Evolutionary conservation across 306 rosid species (phyloP).

Genomic region (Pyrus bretschneideri): DNA sequence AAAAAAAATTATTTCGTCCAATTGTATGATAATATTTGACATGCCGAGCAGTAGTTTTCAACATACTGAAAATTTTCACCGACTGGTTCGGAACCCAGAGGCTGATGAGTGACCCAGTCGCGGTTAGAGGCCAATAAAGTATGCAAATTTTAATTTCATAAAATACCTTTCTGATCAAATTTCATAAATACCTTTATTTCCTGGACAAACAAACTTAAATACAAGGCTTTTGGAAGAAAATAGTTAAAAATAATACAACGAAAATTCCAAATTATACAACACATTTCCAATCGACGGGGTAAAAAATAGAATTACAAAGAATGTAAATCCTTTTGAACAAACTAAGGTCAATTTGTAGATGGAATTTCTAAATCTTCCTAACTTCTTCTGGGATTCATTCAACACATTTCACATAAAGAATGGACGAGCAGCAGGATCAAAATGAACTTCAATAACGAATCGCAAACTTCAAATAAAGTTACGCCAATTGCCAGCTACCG

Average conservation of each 20-base stretch:
- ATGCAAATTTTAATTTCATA: too few species aligned
- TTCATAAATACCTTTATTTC: too few species aligned
- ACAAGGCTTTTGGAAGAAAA: too few species aligned
- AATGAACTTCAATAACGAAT: neutral
- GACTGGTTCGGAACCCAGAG: too few species aligned
- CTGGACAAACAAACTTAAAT: too few species aligned
- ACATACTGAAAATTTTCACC: too few species aligned
- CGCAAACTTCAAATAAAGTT: neutral
- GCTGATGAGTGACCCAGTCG: too few species aligned
- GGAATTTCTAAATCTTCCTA: neutral
- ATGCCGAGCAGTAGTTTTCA: accelerated
- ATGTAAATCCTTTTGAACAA: neutral
- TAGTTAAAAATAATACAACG: too few species aligned
- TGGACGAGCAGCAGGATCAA: neutral
- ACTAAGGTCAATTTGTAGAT: neutral
- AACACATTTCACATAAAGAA: constrained; percentile 3
- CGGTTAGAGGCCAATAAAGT: too few species aligned
- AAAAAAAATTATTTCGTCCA: accelerated
- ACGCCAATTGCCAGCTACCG: neutral
- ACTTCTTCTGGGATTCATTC: constrained; percentile 1
- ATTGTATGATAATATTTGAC: too few species aligned
- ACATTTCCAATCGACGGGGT: neutral
- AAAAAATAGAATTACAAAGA: neutral
- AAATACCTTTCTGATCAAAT: too few species aligned
- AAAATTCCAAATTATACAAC: neutral